Evolutionary conservation across 2,329 filamentous ascomycete genomes (phyloP).

Genomic region (Fusarium nurragi): DNA sequence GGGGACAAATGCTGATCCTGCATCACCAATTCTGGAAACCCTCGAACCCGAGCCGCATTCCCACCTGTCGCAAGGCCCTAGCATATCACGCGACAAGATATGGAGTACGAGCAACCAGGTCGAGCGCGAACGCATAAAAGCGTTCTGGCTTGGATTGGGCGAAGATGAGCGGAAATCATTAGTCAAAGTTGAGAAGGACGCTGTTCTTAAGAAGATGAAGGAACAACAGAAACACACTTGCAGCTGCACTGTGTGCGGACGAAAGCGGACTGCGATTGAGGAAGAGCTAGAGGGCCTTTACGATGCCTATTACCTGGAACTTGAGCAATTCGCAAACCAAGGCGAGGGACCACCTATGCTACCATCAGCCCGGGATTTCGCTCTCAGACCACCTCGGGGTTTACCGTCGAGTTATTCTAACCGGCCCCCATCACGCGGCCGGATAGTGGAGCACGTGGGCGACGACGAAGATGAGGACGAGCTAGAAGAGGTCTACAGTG

Average conservation of each 20-base stretch:
- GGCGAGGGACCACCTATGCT: conserved; percentile 69
- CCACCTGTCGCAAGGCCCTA: conserved; percentile 49
- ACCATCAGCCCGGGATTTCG: conserved; percentile 66
- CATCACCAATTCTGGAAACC: conserved; percentile 31
- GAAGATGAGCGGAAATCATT: conserved; percentile 95
- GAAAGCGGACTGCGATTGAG: conserved; percentile 96
- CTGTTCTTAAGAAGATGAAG: conserved; percentile 98
- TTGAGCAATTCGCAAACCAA: conserved; percentile 96
- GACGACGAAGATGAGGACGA: conserved; percentile 66
- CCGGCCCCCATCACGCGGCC: conserved; percentile 77
- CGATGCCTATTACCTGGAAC: conserved; percentile 97
- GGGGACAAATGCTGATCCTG: conserved; percentile 40
- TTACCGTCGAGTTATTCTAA: conserved; percentile 66
- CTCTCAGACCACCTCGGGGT: conserved; percentile 66
- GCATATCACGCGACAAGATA: conserved; percentile 81
- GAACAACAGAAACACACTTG: conserved; percentile 99
- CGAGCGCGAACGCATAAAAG: conserved; percentile 96
- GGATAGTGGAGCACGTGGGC: conserved; percentile 74
- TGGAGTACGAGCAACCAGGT: conserved; percentile 97
- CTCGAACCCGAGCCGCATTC: conserved; percentile 35
- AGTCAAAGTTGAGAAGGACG: conserved; percentile 98
- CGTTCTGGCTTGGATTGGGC: conserved; percentile 94
- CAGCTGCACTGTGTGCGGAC: conserved; percentile 95
- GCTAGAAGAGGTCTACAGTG: conserved; percentile 60
- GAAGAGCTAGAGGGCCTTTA: conserved; percentile 98